Evolutionary conservation across 176 grass and related monocot species (phyloP), one percentile per base, ranked within the genome.

Genomic region (Eragrostis nindensis): DNA sequence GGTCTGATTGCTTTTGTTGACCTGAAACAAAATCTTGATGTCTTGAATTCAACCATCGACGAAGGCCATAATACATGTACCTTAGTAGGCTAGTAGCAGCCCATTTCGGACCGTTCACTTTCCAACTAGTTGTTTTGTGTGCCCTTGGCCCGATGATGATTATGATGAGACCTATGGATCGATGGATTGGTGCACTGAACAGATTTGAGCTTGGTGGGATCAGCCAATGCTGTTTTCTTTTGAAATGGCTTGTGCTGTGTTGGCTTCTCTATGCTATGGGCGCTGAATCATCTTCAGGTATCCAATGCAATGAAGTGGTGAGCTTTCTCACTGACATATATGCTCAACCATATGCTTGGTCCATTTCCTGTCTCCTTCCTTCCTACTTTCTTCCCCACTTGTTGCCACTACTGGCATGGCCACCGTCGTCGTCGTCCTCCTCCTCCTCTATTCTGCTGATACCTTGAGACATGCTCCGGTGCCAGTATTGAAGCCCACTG

Each of bases 231-330:
- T 19, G 71, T 10, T 59, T 18, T 18, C 7, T n/a, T 12, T 56
- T 49, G 76, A 64, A 75, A 80, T 81, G 55, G 71, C 55, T 69
- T 65, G 19, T 76, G 55, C 46, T 39, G 64, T 66, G 87, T 73
- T 71, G 82, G 87, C 76, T 71, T 63, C 44, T 63, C 45, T 11
- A 64, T 81, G 46, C 53, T 81, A 77, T 85, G 41, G 68, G 71
- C 22, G 75, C 62, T 74, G 81, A 62, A 68, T 43, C 70, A 44
- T 83, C 25, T 39, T 78, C 1, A 8, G 12, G 8, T 62, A 47
- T 72, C 21, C 14, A 62, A 53, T 70, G 19, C 17, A 10, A 39
- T 39, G 18, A 14, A 54, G 3, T 73, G 11, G 5, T 50, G 9
- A 22, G 10, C 2, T 32, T 14, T 60, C 30, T 50, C 25, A 18